These are phyloP conservation scores for Nakazawaea anatomiae DNA, from an alignment of 805 yeast species.

Conservation along the genomic window DNA sequence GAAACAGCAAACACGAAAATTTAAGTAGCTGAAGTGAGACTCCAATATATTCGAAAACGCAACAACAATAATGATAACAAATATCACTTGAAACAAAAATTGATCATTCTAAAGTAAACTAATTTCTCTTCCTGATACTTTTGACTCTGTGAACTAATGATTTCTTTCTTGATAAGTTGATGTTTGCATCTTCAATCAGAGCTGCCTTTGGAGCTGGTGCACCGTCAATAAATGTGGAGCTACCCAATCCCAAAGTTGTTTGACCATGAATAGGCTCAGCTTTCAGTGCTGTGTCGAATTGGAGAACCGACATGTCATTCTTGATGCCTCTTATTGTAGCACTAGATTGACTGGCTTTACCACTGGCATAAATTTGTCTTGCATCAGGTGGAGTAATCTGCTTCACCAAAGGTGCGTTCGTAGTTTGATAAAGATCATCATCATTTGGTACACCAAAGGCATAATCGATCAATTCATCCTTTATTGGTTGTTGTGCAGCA, in stretches of 20 bases:
- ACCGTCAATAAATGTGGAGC: slow-evolving; percentile 90
- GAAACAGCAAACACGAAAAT: background rate
- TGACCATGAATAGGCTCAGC: slow-evolving; percentile 79
- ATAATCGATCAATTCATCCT: slow-evolving; percentile 59
- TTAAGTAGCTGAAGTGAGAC: background rate
- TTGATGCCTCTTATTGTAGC: slow-evolving; percentile 34
- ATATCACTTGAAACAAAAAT: background rate
- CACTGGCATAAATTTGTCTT: background rate
- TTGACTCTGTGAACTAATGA: slow-evolving; percentile 68
- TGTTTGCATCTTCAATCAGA: slow-evolving; percentile 28
- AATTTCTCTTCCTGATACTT: slow-evolving; percentile 11
- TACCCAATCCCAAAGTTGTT: slow-evolving; percentile 82
- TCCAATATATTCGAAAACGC: background rate
- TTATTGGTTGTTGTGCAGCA: slow-evolving; percentile 44
- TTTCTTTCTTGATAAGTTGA: slow-evolving; percentile 72
- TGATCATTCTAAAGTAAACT: background rate
- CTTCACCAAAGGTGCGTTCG: background rate
- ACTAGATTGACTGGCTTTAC: slow-evolving; percentile 13
- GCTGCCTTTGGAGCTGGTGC: slow-evolving; percentile 75
- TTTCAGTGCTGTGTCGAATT: slow-evolving; percentile 66
- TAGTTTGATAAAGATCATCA: slow-evolving; percentile 10
- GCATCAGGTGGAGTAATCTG: background rate
- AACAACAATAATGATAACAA: background rate
- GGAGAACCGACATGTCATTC: slow-evolving; percentile 45
- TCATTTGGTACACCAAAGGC: slow-evolving; percentile 59